These are phyloP conservation scores for Fusarium sp. DNA, from an alignment of 2,329 filamentous ascomycete genomes.

Conservation along the genomic window DNA sequence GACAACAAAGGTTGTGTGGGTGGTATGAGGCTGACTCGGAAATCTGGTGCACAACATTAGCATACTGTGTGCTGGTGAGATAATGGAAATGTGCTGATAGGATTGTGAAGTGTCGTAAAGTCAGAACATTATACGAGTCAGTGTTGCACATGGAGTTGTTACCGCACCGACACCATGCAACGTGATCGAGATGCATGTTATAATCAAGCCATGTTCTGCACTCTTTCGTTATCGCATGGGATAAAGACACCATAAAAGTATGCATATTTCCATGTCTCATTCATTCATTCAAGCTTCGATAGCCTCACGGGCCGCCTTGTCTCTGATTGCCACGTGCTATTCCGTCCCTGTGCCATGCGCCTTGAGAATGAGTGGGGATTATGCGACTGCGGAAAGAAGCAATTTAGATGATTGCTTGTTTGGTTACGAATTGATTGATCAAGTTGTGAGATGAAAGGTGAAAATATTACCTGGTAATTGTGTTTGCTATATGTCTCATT, in stretches of 20 bases:
- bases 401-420: slow-evolving; percentile 8
- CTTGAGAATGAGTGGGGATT: slow-evolving; percentile 24
- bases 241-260: neutral
- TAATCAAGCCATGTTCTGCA: neutral
- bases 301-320: slow-evolving; percentile 23
- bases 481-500: slow-evolving; percentile 3
- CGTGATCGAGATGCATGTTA: neutral
- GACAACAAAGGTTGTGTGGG: slow-evolving; percentile 22
- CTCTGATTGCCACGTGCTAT: slow-evolving; percentile 40
- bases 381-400: slow-evolving; percentile 14
- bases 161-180: neutral
- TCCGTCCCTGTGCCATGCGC: slow-evolving; percentile 28
- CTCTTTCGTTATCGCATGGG: neutral
- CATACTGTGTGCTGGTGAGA: neutral
- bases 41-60: slow-evolving; percentile 9
- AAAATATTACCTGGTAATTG: slow-evolving; percentile 1
- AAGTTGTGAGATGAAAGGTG: neutral
- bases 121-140: slow-evolving; percentile 13
- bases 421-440: neutral
- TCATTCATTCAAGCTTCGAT: slow-evolving; percentile 12
- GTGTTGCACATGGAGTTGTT: neutral
- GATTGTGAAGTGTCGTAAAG: neutral
- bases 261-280: slow-evolving; percentile 15
- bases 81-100: neutral
- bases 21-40: slow-evolving; percentile 35